Evolutionary conservation across 2,329 filamentous ascomycete species (phyloP), one percentile per base, ranked within the genome.

Genomic region (Cercospora sp.): DNA sequence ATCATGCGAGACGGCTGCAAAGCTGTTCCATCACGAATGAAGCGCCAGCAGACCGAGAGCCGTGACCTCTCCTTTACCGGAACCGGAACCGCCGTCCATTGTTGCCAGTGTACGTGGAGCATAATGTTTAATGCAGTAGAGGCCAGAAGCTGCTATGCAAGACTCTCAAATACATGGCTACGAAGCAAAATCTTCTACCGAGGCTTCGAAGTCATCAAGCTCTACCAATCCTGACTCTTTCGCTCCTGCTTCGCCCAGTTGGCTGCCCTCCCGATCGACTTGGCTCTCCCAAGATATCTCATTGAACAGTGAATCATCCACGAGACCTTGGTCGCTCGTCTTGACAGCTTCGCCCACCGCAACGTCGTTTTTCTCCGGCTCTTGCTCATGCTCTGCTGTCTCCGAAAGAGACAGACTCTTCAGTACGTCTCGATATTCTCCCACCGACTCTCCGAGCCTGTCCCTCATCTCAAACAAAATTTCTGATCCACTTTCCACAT

Each of bases 401-500:
- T 40, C 16, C 2, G 13, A 40, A 40, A 40, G 13, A 12, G 55
- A 13, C 60, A 71, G 26, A 12, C 48, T 42, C 16, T 64, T 64
- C 57, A 71, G 30, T 10, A 10, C 20, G 7, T 28, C 33, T n/a
- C 51, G 60, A 60, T 68, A 72, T 33, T 53, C 40, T 23, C 71
- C 71, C 1, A 72, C 61, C 2, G 65, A 16, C 3, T 67, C 69
- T 30, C 57, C 45, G 28, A 71, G 42, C 13, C 45, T 60, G 2
- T 61, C 68, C 12, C 59, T 67, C 60, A 68, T 61, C 16, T 64
- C 67, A 51, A 45, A 67, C 58, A 72, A 20, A 12, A 72, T 67
- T 16, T 40, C 53, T 45, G 66, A 72, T n/a, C 71, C 71, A 13
- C 33, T 28, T 42, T 66, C 63, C 6, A 72, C 55, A 28, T 72